Conservation (phyloP, 306 rosid genomes). For the Sophora flavescens region DNA sequence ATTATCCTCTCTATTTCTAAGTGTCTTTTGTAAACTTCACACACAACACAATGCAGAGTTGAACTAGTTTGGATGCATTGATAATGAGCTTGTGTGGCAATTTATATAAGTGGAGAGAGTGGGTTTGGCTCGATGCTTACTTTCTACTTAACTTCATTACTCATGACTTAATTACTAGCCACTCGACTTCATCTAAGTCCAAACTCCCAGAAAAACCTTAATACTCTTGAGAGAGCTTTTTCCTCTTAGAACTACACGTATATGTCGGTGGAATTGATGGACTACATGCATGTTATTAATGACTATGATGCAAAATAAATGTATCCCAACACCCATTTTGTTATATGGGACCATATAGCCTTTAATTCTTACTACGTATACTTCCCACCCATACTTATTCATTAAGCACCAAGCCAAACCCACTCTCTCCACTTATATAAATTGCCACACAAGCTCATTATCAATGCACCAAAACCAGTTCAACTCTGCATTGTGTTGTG, state of each 20-base stretch:
- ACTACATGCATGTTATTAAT: neutral
- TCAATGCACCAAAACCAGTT: neutral
- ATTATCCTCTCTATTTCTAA: neutral
- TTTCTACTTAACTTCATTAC: too few relatives aligned
- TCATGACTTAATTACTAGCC: too few relatives aligned
- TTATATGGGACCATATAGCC: neutral
- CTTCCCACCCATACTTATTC: constrained; percentile 2
- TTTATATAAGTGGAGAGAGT: constrained; percentile 5
- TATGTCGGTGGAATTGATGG: neutral
- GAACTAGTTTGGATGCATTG: neutral
- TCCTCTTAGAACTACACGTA: too few relatives aligned
- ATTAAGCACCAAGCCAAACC: constrained; percentile 1
- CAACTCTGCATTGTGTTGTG: neutral
- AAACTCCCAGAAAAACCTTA: too few relatives aligned
- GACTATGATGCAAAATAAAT: constrained; percentile 7
- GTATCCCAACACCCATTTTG: constrained; percentile 1
- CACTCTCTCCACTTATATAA: constrained; percentile 8
- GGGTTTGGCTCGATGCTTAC: neutral
- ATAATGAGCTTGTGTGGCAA: neutral
- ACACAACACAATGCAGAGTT: neutral
- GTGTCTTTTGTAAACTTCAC: neutral
- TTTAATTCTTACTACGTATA: neutral
- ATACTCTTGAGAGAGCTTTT: too few relatives aligned
- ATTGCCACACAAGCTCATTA: neutral
- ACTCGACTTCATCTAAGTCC: too few relatives aligned